These are phyloP conservation scores for Pseudomonodictys pantanalensis DNA, from an alignment of 495 filamentous ascomycete genomes.

Conservation along the genomic window DNA sequence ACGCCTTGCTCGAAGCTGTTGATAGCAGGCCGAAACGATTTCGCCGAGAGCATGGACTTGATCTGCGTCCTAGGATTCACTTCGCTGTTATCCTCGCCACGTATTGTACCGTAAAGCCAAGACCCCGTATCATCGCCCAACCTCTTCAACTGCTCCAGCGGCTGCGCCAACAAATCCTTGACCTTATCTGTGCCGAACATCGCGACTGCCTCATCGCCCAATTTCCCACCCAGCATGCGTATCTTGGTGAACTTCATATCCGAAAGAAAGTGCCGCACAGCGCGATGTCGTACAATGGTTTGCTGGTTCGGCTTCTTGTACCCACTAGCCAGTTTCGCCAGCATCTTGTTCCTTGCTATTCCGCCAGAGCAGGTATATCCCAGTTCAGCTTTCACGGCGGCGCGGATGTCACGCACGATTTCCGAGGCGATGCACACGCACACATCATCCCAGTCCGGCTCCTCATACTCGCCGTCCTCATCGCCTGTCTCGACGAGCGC, in stretches of 20 bases:
- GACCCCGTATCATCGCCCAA: slow-evolving; percentile 81
- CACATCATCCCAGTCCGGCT: slow-evolving; percentile 96
- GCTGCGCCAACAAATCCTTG: slow-evolving; percentile 66
- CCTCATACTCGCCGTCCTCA: slow-evolving; percentile 69
- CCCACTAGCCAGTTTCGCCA: slow-evolving; percentile 87
- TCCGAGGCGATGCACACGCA: slow-evolving; percentile 81
- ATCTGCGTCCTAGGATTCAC: slow-evolving; percentile 90
- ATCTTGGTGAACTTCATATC: slow-evolving; percentile 96
- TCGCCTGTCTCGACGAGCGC: slow-evolving; percentile 72
- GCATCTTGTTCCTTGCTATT: slow-evolving; percentile 87
- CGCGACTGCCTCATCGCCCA: slow-evolving; percentile 78
- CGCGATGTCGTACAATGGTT: slow-evolving; percentile 82
- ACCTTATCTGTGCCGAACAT: slow-evolving; percentile 78
- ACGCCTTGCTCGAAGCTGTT: slow-evolving; percentile 74
- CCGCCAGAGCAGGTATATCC: slow-evolving; percentile 91
- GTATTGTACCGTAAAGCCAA: slow-evolving; percentile 84
- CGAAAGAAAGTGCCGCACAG: slow-evolving; percentile 73
- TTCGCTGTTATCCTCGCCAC: slow-evolving; percentile 82
- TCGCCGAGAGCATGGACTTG: slow-evolving; percentile 97
- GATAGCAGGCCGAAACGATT: slow-evolving; percentile 87
- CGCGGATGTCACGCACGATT: slow-evolving; percentile 75
- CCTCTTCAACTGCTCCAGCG: slow-evolving; percentile 73
- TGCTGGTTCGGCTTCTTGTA: slow-evolving; percentile 93
- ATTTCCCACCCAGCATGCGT: slow-evolving; percentile 90
- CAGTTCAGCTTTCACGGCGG: slow-evolving; percentile 61